phyloP scores from a whole-genome alignment of 768 basidiomycete genomes.

The Collybia mongolica region DNA sequence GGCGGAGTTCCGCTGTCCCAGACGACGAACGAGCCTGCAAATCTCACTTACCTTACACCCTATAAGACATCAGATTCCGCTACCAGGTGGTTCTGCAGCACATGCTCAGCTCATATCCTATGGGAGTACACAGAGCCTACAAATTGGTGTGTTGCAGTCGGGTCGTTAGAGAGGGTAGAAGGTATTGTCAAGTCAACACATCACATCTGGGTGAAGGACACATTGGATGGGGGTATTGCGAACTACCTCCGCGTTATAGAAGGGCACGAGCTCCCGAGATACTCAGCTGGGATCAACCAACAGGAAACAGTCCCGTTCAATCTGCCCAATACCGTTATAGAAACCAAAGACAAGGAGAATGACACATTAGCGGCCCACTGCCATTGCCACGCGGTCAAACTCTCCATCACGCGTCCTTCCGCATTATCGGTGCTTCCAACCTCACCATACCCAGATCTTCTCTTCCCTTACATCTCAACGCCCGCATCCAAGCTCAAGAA shows the following conservation, averaged over 20 bases:
- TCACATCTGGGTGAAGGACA: conserved; percentile 17
- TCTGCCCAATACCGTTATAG: conserved; percentile 9
- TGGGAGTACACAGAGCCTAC: conserved; percentile 6
- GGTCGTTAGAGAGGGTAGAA: conserved; percentile 11
- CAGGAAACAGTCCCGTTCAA: background rate
- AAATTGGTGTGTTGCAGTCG: conserved; percentile 12
- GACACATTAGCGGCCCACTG: conserved; percentile 11
- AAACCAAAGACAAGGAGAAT: background rate
- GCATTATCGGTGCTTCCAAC: conserved; percentile 6
- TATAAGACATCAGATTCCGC: conserved; percentile 11
- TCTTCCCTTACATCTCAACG: conserved; percentile 10
- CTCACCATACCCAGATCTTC: conserved; percentile 21
- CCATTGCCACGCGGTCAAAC: conserved; percentile 13
- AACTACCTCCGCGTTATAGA: conserved; percentile 9
- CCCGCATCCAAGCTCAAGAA: conserved; percentile 10
- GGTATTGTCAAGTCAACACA: conserved; percentile 6
- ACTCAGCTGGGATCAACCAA: background rate
- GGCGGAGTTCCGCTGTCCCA: conserved; percentile 9
- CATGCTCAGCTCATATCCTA: conserved; percentile 16
- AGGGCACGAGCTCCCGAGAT: conserved; percentile 12
- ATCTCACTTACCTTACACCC: conserved; percentile 11
- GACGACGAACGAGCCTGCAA: conserved; percentile 7
- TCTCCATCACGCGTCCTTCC: conserved; percentile 18
- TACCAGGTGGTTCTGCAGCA: conserved; percentile 15
- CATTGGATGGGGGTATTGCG: conserved; percentile 17